Base-by-base conservation (phyloP, 2,329 filamentous ascomycete species). In the Celoporthe dispersa region DNA sequence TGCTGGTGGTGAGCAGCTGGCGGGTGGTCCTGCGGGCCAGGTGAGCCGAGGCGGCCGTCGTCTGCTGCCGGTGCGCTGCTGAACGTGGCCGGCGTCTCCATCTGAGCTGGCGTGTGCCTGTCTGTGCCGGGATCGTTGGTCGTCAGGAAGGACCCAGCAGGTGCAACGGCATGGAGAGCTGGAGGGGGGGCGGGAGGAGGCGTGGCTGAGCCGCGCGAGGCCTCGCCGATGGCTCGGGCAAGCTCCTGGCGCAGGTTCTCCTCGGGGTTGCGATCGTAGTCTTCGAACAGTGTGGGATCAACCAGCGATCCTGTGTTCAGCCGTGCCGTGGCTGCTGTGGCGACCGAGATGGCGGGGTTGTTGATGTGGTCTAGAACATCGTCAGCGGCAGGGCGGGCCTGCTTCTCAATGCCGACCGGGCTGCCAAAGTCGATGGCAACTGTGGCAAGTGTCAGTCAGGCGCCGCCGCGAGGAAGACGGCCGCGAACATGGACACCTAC, bases 271-370 rank as follows among this genome's bases (percentile, higher is more conserved):
- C 75, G 67, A 59, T 63, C 61, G 66, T 16, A 72, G 76, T 48
- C 86, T 78, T 67, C 85, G 83, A 72, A 70, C 22, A 72, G 57
- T 3, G 65, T 70, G 1, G 86, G 86, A 71, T 89, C 87, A 65
- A 89, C 81, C 28, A 88, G 82, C 5, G 66, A 33, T 0, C 84
- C 82, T 1, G 84, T 83, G 63, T 87, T 85, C 6, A 90, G 78
- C 60, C 87, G 85, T 60, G 87, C 86, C 0, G 87, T 82, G 1
- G 86, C 87, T 0, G 87, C 87, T 25, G 84, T 87, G 1, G 87
- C 87, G 70, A 88, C 86, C 1, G 85, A 86, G 66, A 89, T 79
- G 59, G 84, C 86, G 0, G 85, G 80, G 0, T 87, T 82, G 8
- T 83, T 78, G 1, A 80, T 78, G 4, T 79, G 74, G 12, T 79